These are phyloP conservation scores for Penicillium sp. DNA, from an alignment of 2,329 filamentous ascomycete species.

Conservation along the genomic window DNA sequence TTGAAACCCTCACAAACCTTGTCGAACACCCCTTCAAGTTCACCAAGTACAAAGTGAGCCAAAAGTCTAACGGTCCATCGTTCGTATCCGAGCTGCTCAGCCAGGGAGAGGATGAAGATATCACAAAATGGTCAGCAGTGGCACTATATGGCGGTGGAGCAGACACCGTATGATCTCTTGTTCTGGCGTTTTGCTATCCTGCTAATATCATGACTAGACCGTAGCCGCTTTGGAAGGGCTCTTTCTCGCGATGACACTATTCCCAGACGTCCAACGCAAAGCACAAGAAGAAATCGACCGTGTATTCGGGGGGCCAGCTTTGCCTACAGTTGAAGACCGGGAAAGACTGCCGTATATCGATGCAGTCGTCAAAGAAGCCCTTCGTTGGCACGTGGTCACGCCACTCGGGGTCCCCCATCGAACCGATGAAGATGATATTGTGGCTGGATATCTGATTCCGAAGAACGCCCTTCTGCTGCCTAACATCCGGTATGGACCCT, in stretches of 20 bases:
- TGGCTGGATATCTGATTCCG: constrained; percentile 29
- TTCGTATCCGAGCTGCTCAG: constrained; percentile 20
- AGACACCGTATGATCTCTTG: constrained; percentile 34
- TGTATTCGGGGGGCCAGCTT: constrained; percentile 33
- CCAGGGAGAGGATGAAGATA: constrained; percentile 33
- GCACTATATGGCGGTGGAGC: constrained; percentile 45
- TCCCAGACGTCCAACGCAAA: constrained; percentile 52
- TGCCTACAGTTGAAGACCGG: constrained; percentile 42
- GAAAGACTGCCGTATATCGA: constrained; percentile 36
- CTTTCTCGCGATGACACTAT: constrained; percentile 54
- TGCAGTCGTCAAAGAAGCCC: constrained; percentile 39
- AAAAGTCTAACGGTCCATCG: constrained; percentile 9
- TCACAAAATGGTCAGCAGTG: constrained; percentile 45
- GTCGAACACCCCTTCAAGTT: constrained; percentile 43
- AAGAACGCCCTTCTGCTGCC: constrained; percentile 30
- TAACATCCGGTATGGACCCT: constrained; percentile 36
- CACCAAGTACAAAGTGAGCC: constrained; percentile 12
- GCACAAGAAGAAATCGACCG: constrained; percentile 47
- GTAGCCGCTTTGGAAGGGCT: constrained; percentile 46
- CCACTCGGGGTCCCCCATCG: constrained; percentile 34
- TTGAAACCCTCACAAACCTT: constrained; percentile 28
- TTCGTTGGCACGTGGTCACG: constrained; percentile 37
- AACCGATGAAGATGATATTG: constrained; percentile 26
- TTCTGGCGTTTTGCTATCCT: background rate
- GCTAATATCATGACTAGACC: constrained; percentile 32